A percentile compares a stretch with the other conserved stretches of the same genome.
Conservation (phyloP, 495 filamentous ascomycete species). For the Echria macrotheca region DNA sequence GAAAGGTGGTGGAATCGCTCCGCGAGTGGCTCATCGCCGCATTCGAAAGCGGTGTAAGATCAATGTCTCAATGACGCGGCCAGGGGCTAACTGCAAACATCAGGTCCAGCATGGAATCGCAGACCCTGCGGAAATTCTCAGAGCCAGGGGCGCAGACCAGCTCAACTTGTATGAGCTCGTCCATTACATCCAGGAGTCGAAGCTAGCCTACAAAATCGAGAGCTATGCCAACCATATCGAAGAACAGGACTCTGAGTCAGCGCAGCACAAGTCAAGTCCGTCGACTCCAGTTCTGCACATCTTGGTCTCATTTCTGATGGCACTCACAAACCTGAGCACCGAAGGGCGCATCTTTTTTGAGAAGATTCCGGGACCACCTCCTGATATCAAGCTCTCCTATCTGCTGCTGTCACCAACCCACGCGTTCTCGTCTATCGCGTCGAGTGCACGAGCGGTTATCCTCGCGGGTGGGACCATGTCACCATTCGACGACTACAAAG, state of each 20-base stretch:
- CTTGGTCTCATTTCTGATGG: constrained; percentile 73
- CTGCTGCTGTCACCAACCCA: constrained; percentile 90
- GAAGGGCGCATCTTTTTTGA: constrained; percentile 85
- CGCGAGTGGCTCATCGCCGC: constrained; percentile 56
- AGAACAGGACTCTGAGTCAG: constrained; percentile 32
- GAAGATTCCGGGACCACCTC: constrained; percentile 34
- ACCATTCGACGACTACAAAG: constrained; percentile 83
- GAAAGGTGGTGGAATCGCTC: constrained; percentile 73
- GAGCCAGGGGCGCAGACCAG: constrained; percentile 86
- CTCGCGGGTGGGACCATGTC: constrained; percentile 97
- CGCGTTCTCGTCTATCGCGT: constrained; percentile 83
- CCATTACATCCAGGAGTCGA: constrained; percentile 83
- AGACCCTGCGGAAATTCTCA: constrained; percentile 61
- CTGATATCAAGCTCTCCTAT: constrained; percentile 66
- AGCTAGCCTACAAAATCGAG: constrained; percentile 90
- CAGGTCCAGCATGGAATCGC: constrained; percentile 53
- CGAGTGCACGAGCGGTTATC: constrained; percentile 81
- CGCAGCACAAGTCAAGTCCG: constrained; percentile 18
- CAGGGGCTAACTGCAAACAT: background rate
- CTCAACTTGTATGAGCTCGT: constrained; percentile 89
- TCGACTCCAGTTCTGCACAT: constrained; percentile 74
- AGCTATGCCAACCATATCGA: constrained; percentile 65
- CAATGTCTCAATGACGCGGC: background rate
- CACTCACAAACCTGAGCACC: constrained; percentile 79
- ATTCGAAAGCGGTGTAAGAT: constrained; percentile 33